Conservation (phyloP, 2,329 filamentous ascomycete genomes). For the Aspergillus amoenus region DNA sequence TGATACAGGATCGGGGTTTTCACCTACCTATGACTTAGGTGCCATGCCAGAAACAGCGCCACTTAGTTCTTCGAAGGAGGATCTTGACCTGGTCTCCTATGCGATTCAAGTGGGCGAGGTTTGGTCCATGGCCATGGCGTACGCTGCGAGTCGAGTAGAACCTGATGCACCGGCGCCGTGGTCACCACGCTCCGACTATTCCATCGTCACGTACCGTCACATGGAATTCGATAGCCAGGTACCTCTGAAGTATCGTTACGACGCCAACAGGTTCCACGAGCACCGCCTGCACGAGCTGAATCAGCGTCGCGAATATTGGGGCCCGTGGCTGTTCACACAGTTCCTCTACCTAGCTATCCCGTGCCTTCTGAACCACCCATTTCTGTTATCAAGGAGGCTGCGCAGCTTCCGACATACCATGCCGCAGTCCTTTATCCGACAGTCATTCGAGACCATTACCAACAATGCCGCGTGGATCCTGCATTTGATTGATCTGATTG, state of each 20-base stretch:
- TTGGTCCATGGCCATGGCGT: constrained; percentile 24
- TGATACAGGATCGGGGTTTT: constrained; percentile 11
- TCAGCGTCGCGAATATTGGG: constrained; percentile 52
- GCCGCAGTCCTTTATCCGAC: constrained; percentile 56
- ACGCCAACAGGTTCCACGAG: constrained; percentile 14
- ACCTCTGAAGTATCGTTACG: constrained; percentile 32
- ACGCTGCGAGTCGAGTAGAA: constrained; percentile 11
- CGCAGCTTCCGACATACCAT: constrained; percentile 54
- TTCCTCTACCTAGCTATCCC: constrained; percentile 55
- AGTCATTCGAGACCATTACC: constrained; percentile 53
- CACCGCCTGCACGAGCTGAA: constrained; percentile 42
- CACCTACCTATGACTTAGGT: constrained; percentile 2
- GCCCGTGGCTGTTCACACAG: constrained; percentile 54
- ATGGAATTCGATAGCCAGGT: constrained; percentile 55
- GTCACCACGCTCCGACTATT: constrained; percentile 54
- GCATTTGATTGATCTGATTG: constrained; percentile 50
- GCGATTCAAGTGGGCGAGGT: constrained; percentile 48
- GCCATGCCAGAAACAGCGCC: background rate
- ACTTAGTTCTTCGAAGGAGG: background rate
- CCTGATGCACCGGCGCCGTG: constrained; percentile 41
- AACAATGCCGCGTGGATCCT: constrained; percentile 56
- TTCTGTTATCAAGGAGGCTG: constrained; percentile 54
- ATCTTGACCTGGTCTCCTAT: constrained; percentile 43
- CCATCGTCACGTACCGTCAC: constrained; percentile 29
- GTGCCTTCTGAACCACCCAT: constrained; percentile 55